phyloP scores from a whole-genome alignment of 768 basidiomycete genomes.

The Butyriboletus loyo region DNA sequence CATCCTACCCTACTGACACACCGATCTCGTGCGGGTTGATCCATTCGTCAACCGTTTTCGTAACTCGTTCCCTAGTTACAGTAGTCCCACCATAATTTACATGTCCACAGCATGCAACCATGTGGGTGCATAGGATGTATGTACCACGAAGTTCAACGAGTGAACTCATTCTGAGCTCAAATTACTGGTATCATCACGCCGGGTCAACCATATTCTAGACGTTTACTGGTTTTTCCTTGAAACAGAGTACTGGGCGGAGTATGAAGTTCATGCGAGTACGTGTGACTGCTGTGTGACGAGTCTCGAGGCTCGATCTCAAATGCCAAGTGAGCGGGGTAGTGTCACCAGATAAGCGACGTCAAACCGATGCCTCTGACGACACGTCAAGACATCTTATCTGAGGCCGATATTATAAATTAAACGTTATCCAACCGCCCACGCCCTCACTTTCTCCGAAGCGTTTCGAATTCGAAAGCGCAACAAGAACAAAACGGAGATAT shows the following conservation, averaged over 20 bases:
- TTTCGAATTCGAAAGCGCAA: background rate
- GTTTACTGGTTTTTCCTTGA: too few relatives aligned
- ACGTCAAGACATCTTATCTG: background rate
- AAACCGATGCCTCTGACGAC: slow-evolving; percentile 4
- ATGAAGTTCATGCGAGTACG: background rate
- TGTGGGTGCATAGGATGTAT: background rate
- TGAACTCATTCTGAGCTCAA: too few relatives aligned
- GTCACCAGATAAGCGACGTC: background rate
- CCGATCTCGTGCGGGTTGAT: background rate
- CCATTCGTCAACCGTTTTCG: background rate
- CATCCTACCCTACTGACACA: too few relatives aligned
- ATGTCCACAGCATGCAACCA: too few relatives aligned
- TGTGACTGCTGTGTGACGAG: too few relatives aligned
- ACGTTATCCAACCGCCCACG: background rate
- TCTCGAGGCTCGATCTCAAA: background rate
- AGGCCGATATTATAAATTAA: background rate
- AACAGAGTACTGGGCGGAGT: background rate
- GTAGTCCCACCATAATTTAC: background rate
- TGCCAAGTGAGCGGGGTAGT: background rate
- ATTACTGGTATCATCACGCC: background rate
- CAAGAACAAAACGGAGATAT: background rate
- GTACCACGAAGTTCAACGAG: background rate
- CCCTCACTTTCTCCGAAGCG: background rate
- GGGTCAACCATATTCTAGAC: background rate
- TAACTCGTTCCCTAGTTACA: slow-evolving; percentile 14